Conservation (phyloP, 2,329 filamentous ascomycete species). For the Davidsoniella eucalypti region DNA sequence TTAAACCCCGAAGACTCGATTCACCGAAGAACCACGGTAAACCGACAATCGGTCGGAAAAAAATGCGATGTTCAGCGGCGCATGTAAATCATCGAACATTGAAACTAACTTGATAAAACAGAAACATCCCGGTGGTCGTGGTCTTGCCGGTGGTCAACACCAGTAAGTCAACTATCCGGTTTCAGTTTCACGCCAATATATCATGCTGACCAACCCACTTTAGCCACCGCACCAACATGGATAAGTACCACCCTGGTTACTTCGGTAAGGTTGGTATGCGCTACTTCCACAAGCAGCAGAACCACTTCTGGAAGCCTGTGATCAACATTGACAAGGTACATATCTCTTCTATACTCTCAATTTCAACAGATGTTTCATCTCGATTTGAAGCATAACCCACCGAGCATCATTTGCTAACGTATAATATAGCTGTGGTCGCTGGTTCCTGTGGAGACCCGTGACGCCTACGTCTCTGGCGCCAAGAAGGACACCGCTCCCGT, state of each 20-base stretch:
- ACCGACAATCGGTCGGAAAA: background rate
- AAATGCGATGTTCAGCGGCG: background rate
- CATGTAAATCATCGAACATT: background rate
- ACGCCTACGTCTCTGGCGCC: conserved; percentile 66
- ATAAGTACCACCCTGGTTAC: conserved; percentile 93
- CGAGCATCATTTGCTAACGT: conserved; percentile 18
- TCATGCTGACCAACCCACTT: conserved; percentile 4
- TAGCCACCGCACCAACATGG: conserved; percentile 14
- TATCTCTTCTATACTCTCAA: conserved; percentile 8
- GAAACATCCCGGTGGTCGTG: conserved; percentile 73
- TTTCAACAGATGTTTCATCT: background rate
- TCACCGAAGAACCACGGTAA: background rate
- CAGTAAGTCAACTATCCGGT: conserved; percentile 29
- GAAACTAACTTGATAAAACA: conserved; percentile 11
- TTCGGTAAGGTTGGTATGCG: conserved; percentile 95
- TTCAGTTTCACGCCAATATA: background rate
- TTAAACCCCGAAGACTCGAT: background rate
- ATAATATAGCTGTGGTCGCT: conserved; percentile 71
- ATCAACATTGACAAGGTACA: conserved; percentile 96
- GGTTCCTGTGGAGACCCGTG: conserved; percentile 80
- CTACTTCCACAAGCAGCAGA: conserved; percentile 90
- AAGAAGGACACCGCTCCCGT: conserved; percentile 90
- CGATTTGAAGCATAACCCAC: background rate
- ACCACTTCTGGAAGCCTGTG: conserved; percentile 96
- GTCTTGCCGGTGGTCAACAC: conserved; percentile 96